Evolutionary conservation across 116 monocot genomes (phyloP).

Genomic region (Zostera marina): DNA sequence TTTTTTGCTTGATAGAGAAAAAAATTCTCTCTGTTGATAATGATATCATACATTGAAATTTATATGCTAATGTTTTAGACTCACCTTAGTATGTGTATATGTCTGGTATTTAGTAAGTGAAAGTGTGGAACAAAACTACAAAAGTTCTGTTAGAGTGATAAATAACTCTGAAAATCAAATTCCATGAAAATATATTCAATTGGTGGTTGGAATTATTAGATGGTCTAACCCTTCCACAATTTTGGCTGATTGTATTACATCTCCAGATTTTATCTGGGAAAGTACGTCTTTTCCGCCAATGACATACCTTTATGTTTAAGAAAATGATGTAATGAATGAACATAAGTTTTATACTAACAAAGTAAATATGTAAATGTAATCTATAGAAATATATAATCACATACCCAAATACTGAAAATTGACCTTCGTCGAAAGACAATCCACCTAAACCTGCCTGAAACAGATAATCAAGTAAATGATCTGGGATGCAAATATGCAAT

Average conservation of each 20-base stretch:
- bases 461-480: not conserved
- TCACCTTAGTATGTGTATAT: no score
- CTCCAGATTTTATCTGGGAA: slow-evolving; percentile 71
- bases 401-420: slow-evolving; percentile 94
- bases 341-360: not conserved
- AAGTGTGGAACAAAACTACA: no score
- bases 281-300: slow-evolving; percentile 64
- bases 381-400: not conserved
- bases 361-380: not conserved
- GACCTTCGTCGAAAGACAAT: slow-evolving; percentile 90
- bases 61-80: no score
- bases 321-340: not conserved
- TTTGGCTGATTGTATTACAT: slow-evolving; percentile 71
- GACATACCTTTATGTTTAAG: slow-evolving; percentile 37
- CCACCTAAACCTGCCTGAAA: slow-evolving; percentile 81
- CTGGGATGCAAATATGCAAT: no score
- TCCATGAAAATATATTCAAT: no score
- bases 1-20: no score
- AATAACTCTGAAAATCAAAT: no score
- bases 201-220: slow-evolving; percentile 24
- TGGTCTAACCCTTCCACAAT: slow-evolving; percentile 65
- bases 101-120: no score
- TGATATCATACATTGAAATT: no score
- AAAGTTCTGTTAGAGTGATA: no score
- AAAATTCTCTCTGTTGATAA: no score